Conservation (phyloP, 208 protist species). For the Trypanosoma cruzi region DNA sequence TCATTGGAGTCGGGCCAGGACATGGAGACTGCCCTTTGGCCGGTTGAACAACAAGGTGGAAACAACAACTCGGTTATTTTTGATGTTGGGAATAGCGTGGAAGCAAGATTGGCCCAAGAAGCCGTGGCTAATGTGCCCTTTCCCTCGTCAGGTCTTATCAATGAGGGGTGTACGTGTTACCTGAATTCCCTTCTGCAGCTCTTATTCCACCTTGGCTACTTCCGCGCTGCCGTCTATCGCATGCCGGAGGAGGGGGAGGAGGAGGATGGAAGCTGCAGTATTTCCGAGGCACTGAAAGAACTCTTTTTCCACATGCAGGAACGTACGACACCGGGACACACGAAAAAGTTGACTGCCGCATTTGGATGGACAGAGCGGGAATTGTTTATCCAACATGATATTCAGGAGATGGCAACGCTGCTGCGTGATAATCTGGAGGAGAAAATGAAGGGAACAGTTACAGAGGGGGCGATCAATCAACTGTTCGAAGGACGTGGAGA, state of each 20-base stretch:
- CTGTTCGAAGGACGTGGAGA: conserved; percentile 83
- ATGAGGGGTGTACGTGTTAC: conserved; percentile 93
- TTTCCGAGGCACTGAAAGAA: conserved; percentile 77
- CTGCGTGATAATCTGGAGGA: conserved; percentile 89
- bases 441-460: conserved; percentile 88
- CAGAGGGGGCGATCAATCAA: conserved; percentile 82
- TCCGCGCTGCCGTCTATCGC: conserved; percentile 84
- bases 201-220: conserved; percentile 85
- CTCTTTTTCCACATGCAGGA: conserved; percentile 90
- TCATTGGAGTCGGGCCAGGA: neutral
- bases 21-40: neutral
- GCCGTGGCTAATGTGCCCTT: neutral
- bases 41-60: neutral
- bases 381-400: conserved; percentile 90
- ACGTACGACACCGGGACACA: conserved; percentile 59
- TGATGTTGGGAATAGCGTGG: neutral
- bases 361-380: conserved; percentile 91
- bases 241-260: conserved; percentile 56
- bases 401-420: conserved; percentile 90
- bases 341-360: conserved; percentile 81
- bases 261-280: conserved; percentile 21
- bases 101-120: neutral
- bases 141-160: conserved; percentile 73
- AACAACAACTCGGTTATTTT: neutral
- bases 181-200: conserved; percentile 91